phyloP scores from a whole-genome alignment of 2,329 filamentous ascomycete genomes.

The Grosmannia clavigera region DNA sequence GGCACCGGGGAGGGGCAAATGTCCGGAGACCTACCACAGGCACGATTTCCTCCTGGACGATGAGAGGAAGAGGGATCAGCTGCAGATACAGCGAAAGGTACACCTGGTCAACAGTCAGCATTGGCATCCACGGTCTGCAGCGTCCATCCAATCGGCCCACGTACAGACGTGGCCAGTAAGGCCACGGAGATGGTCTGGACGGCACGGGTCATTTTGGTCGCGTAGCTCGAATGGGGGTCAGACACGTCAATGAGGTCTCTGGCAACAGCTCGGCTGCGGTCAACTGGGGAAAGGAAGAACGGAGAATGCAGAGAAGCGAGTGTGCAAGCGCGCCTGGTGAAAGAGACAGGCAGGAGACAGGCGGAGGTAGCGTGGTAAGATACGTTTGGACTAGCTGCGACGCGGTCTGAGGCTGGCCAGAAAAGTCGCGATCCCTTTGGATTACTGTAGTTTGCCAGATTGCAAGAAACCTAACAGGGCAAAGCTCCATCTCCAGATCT shows the following conservation, averaged over 20 bases:
- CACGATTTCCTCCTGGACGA: conserved; percentile 73
- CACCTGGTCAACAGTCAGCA: conserved; percentile 40
- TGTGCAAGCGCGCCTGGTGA: background rate
- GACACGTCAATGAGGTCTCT: background rate
- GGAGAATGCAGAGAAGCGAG: background rate
- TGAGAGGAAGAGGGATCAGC: conserved; percentile 65
- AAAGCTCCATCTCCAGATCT: background rate
- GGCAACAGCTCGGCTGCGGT: background rate
- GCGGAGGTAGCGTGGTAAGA: background rate
- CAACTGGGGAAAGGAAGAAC: background rate
- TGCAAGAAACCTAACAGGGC: conserved; percentile 2
- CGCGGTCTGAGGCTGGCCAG: background rate
- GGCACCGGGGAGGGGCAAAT: background rate
- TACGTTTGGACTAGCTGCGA: background rate
- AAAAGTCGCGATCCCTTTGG: background rate
- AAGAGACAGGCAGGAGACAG: background rate
- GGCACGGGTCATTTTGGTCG: conserved; percentile 73
- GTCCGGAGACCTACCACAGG: conserved; percentile 57
- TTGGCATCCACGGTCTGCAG: background rate
- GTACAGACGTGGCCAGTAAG: conserved; percentile 78
- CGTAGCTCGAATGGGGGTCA: background rate
- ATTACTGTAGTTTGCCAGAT: conserved; percentile 5
- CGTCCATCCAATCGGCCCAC: conserved; percentile 15
- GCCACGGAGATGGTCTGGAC: conserved; percentile 83
- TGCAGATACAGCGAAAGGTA: conserved; percentile 80